A percentile compares a stretch with the other conserved stretches of the same genome.
phyloP scores from a whole-genome alignment of 1,284 basidiomycete species.

The Filobasidium uniguttulatum region DNA sequence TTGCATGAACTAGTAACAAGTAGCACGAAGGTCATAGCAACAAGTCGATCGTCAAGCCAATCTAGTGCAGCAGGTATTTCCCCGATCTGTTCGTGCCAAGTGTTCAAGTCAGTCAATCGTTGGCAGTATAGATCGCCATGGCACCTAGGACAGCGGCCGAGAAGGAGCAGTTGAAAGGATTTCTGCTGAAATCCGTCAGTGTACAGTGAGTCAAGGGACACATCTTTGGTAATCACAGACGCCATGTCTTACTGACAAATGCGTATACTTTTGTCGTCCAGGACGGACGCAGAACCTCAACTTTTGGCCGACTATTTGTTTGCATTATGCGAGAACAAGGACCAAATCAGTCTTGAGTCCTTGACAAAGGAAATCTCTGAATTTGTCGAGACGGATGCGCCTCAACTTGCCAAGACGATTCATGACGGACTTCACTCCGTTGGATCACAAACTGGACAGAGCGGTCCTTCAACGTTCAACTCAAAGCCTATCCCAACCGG shows the following conservation, averaged over 20 bases:
- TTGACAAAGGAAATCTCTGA: constrained; percentile 45
- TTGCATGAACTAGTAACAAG: no score
- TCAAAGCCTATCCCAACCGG: constrained; percentile 2
- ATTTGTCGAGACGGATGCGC: constrained; percentile 8
- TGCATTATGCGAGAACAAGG: constrained; percentile 83
- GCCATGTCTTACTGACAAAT: no score
- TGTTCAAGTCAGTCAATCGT: no score
- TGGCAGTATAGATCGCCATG: no score
- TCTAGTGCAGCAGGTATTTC: no score
- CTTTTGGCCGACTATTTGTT: constrained; percentile 89
- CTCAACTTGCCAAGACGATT: constrained; percentile 1
- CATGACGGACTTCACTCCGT: neutral
- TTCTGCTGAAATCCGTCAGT: constrained; percentile 16
- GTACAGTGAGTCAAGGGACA: constrained; percentile 15
- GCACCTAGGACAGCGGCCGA: constrained; percentile 3
- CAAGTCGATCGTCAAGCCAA: no score
- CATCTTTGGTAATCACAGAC: neutral
- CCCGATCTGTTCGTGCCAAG: no score
- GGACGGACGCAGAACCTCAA: constrained; percentile 89
- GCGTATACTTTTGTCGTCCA: no score
- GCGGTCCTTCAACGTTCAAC: neutral
- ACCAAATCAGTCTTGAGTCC: constrained; percentile 52
- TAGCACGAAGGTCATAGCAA: no score
- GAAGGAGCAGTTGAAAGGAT: constrained; percentile 12
- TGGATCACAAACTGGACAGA: neutral